Evolutionary conservation across 257 asterid species (phyloP).

Genomic region (Gentiana dahurica): DNA sequence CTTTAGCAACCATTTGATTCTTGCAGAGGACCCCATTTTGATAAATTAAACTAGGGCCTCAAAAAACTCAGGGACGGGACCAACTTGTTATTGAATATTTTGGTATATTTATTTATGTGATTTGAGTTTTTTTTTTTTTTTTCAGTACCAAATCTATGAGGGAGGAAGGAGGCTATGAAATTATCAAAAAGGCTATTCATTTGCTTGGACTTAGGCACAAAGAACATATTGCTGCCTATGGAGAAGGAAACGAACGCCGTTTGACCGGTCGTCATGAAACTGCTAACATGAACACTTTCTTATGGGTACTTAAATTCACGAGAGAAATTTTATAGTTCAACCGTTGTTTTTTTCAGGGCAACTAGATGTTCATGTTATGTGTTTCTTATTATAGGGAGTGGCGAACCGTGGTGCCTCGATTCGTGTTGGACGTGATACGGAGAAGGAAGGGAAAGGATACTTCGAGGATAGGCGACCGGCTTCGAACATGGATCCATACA

Average conservation of each 20-base stretch:
- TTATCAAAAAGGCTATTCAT: constrained; percentile 78
- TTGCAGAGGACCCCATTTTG: too few relatives aligned
- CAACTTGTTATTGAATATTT: too few relatives aligned
- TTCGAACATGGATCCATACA: constrained; percentile 93
- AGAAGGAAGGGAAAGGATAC: constrained; percentile 88
- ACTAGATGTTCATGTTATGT: not conserved
- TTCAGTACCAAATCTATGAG: constrained; percentile 89
- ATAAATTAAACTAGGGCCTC: too few relatives aligned
- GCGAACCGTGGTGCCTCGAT: constrained; percentile 91
- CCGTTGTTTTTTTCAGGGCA: too few relatives aligned
- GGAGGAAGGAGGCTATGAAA: constrained; percentile 58
- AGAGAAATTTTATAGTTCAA: too few relatives aligned
- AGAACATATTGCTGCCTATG: constrained; percentile 92
- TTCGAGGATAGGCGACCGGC: constrained; percentile 96
- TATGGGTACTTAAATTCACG: constrained; percentile 43
- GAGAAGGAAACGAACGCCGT: constrained; percentile 92
- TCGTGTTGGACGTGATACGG: constrained; percentile 91
- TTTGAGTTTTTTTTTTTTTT: not conserved
- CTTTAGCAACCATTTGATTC: not conserved
- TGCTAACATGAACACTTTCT: constrained; percentile 54
- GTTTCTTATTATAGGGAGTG: constrained; percentile 44
- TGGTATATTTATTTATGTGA: not conserved
- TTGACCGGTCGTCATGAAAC: constrained; percentile 93
- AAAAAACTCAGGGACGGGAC: too few relatives aligned
- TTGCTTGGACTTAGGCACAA: constrained; percentile 69